Evolutionary conservation across 805 yeast species (phyloP), one percentile per base, ranked within the genome.

Genomic region (Candida manassasensis): DNA sequence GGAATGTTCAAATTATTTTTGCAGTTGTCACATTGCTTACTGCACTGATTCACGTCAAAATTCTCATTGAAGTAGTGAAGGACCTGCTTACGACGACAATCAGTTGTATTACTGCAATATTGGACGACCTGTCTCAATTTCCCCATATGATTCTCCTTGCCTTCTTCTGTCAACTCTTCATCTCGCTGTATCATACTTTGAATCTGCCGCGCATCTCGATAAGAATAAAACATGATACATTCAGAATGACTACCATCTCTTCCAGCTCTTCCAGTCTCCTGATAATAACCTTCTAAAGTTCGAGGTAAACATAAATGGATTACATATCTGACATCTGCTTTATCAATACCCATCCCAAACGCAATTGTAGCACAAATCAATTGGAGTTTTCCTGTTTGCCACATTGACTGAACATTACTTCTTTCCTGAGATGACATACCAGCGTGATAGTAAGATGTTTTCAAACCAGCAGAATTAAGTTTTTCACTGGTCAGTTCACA

Each of bases 311-410:
- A 84, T 43, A 82, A 70, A 61, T 93, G 98, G 27, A 86, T 78
- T 3, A 93, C 97, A 63, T 73, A 89, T 31, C 98, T 67, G 9
- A 93, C 98, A 59, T 93, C 95, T 0, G 96, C 84, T 56, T 93
- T 93, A 61, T 93, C 98, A 38, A 93, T 90, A 32, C 98, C 98
- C 98, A 93, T 93, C 18, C 98, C 98, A 69, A 93, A 93, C 0
- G 98, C 98, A 49, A 93, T 84, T 0, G 98, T 93, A 0, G 98
- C 98, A 63, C 97, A 90, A 10, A 93, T 88, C 1, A 89, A 82
- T 52, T 81, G 82, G 15, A 81, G 61, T 14, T 59, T 55, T 37
- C 83, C 81, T 2, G 61, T 53, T 56, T 93, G 98, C 98, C 98
- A 93, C 21, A 61, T 66, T 15, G 64, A 64, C 57, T 93, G 98